phyloP scores from a whole-genome alignment of 129 eudicot species.

The Chrysanthemum makinoi region DNA sequence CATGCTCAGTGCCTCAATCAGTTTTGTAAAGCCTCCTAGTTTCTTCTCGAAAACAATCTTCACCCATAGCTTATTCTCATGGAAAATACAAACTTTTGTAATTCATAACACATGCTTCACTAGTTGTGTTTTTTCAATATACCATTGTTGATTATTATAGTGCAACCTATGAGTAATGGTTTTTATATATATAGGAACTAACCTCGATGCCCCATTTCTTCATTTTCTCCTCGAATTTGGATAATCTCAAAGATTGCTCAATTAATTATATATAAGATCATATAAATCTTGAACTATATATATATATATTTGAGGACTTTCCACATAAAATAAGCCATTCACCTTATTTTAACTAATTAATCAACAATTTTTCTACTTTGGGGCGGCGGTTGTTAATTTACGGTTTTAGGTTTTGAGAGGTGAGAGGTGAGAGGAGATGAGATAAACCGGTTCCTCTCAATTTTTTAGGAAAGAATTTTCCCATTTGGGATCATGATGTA shows the following conservation, averaged over 20 bases:
- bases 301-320: no score
- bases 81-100: neutral
- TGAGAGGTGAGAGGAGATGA: no score
- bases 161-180: neutral
- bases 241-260: conserved; percentile 29
- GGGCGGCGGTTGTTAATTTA: no score
- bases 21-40: conserved; percentile 44
- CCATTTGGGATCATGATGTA: no score
- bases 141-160: neutral
- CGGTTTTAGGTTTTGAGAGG: no score
- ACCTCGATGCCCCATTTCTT: conserved; percentile 62
- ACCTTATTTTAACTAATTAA: no score
- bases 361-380: no score
- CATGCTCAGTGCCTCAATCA: conserved; percentile 55
- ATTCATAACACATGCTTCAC: neutral
- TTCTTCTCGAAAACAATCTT: conserved; percentile 59
- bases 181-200: neutral
- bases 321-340: no score
- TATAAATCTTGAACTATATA: conserved; percentile 39
- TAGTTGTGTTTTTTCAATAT: neutral
- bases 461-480: no score
- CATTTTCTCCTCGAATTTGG: conserved; percentile 46
- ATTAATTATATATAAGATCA: no score
- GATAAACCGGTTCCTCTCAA: no score
- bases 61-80: conserved; percentile 63